Conservation (phyloP, 225 moss, liverwort and hornwort genomes). For the Bryum argenteum region DNA sequence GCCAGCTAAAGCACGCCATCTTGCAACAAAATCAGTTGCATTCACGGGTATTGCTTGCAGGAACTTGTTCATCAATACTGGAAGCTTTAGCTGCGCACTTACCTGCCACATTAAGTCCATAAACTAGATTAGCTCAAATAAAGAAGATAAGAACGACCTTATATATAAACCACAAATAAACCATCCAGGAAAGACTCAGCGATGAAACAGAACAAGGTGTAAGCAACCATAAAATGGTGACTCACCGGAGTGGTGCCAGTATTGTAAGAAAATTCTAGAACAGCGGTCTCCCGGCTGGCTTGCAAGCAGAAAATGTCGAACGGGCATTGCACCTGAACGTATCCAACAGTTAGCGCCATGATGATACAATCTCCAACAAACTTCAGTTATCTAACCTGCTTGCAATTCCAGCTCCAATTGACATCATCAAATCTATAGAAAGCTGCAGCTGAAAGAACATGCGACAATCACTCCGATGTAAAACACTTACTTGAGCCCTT, state of each 20-base stretch:
- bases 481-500: constrained; percentile 76
- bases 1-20: constrained; percentile 83
- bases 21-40: constrained; percentile 82
- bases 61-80: constrained; percentile 81
- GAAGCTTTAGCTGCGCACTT: constrained; percentile 71
- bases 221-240: constrained; percentile 16
- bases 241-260: constrained; percentile 53
- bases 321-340: constrained; percentile 82
- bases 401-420: constrained; percentile 8
- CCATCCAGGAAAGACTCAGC: not conserved
- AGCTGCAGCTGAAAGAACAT: constrained; percentile 13
- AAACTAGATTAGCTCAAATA: constrained; percentile 20
- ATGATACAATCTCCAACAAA: constrained; percentile 10
- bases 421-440: not conserved
- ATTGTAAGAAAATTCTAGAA: constrained; percentile 85
- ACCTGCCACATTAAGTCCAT: constrained; percentile 58
- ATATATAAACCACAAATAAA: constrained; percentile 1
- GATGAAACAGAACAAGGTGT: not conserved
- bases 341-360: constrained; percentile 5
- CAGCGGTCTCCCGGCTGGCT: constrained; percentile 91
- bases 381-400: constrained; percentile 8
- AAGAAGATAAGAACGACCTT: not conserved
- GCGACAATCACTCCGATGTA: constrained; percentile 10
- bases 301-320: constrained; percentile 81
- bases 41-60: constrained; percentile 76